Percentiles rank a stretch among this genome's conserved stretches.
Conservation (phyloP, 352 stramenopile species). For the Phytopythium litorale region DNA sequence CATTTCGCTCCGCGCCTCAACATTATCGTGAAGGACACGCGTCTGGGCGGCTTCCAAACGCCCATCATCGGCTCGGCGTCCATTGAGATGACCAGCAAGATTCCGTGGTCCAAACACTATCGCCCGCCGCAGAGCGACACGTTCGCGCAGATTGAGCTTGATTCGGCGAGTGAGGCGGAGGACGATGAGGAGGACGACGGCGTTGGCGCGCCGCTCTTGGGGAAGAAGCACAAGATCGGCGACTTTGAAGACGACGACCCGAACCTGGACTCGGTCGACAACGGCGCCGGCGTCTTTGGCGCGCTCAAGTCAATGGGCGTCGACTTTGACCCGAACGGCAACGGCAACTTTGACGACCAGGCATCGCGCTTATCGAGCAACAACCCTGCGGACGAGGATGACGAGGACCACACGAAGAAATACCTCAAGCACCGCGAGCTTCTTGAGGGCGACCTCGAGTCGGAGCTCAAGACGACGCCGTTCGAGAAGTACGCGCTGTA, state of each 20-base stretch:
- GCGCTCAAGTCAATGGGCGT: slow-evolving; percentile 84
- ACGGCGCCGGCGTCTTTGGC: slow-evolving; percentile 81
- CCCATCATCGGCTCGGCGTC: slow-evolving; percentile 82
- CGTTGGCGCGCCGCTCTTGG: slow-evolving; percentile 33
- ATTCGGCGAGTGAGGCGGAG: slow-evolving; percentile 25
- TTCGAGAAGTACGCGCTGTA: slow-evolving; percentile 89
- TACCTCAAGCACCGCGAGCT: slow-evolving; percentile 78
- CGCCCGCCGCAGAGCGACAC: slow-evolving; percentile 57
- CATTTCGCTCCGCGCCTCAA: slow-evolving; percentile 88
- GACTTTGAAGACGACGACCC: slow-evolving; percentile 13
- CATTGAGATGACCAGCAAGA: slow-evolving; percentile 82
- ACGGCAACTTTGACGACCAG: slow-evolving; percentile 48
- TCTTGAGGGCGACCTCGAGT: slow-evolving; percentile 64
- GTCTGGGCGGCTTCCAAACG: slow-evolving; percentile 81
- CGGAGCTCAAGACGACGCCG: slow-evolving; percentile 75
- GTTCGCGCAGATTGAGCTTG: slow-evolving; percentile 66
- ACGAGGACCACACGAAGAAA: slow-evolving; percentile 58
- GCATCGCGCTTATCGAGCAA: slow-evolving; percentile 51
- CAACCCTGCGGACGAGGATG: slow-evolving; percentile 44
- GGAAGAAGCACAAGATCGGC: slow-evolving; percentile 13
- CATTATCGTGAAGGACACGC: slow-evolving; percentile 88
- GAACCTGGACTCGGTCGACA: slow-evolving; percentile 51
- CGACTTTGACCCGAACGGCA: slow-evolving; percentile 62
- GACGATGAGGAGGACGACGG: slow-evolving; percentile 50
- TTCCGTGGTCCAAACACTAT: slow-evolving; percentile 81